Base-by-base conservation (phyloP, 768 basidiomycete species). In the Pleurotus giganteus region DNA sequence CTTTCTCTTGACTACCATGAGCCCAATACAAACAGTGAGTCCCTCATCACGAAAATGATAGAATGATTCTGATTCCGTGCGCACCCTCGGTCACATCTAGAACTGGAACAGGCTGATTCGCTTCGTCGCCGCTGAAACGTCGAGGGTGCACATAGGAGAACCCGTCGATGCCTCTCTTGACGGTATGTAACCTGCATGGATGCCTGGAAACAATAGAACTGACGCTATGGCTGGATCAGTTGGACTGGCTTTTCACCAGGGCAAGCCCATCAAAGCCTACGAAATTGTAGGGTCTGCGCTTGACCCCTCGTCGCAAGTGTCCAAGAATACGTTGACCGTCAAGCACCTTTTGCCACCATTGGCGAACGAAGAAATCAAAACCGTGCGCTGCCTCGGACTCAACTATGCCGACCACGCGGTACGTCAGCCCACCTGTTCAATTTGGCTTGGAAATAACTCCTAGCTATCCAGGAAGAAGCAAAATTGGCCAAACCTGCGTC, bases 331-430 rank as follows among this genome's bases (percentile, higher is more conserved):
- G 0, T 71, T 92, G 41, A 91, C 89, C 2, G 89, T 91, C 37
- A 80, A 84, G 65, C 74, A 80, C 37, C 80, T 93, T 32, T 77
- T 93, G 15, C 72, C 83, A 2, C 90, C 90, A 9, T 75, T 93
- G 23, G 77, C 86, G 7, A 72, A 79, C 37, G 81, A 86, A 57
- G 76, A 89, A 63, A 75, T 91, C 58, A 82, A 81, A 57, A 70
- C 86, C 2, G 88, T 89, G 24, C 80, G 90, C 9, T 91, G 89
- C 69, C 70, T 93, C 11, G 90, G 90, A 0, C 70, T 93, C 45
- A 93, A 93, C 66, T 93, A 93, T 64, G 79, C 80, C n/a, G 89
- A 91, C 61, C 89, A 92, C 71, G 91, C 91, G 5, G 90, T 75
- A 61, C 57, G 79, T 67, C 31, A 36, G 32, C 56, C 45, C 19